phyloP scores from a whole-genome alignment of 169 alveolate genomes.

The Pseudocohnilembus persalinus region DNA sequence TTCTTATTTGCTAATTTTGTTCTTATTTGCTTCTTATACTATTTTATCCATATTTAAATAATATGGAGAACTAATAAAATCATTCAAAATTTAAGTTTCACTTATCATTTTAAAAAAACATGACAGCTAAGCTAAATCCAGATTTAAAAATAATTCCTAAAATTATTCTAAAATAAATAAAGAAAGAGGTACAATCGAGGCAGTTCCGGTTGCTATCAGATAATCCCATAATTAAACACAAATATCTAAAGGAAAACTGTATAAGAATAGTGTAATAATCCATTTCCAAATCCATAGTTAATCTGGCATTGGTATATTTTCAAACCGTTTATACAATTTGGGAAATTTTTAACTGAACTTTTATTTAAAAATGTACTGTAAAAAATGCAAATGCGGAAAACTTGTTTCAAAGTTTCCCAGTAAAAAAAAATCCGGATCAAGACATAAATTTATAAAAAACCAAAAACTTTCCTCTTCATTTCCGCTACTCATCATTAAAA shows the following conservation, averaged over 20 bases:
- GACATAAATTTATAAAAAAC: conserved; percentile 47
- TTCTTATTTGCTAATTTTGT: too few relatives aligned
- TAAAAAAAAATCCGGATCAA: conserved; percentile 6
- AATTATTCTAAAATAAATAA: too few relatives aligned
- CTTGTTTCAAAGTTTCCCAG: conserved; percentile 42
- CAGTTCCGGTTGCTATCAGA: neutral
- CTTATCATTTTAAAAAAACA: neutral
- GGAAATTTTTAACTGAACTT: neutral
- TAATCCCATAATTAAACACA: conserved; percentile 19
- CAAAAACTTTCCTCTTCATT: conserved; percentile 73
- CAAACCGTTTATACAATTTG: neutral
- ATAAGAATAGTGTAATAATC: neutral
- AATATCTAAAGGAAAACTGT: conserved; percentile 1
- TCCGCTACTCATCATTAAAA: conserved; percentile 56
- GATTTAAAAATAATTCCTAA: too few relatives aligned
- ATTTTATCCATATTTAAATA: neutral
- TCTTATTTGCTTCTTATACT: neutral
- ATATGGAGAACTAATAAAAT: neutral
- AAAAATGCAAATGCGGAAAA: conserved; percentile 44
- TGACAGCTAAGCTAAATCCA: neutral
- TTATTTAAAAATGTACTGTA: conserved; percentile 6
- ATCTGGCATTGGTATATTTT: neutral
- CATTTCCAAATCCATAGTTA: conserved; percentile 17
- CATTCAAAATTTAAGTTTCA: too few relatives aligned
- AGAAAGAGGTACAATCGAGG: neutral